These are phyloP conservation scores for Collybia mongolica DNA, from an alignment of 768 basidiomycete species.

Conservation along the genomic window DNA sequence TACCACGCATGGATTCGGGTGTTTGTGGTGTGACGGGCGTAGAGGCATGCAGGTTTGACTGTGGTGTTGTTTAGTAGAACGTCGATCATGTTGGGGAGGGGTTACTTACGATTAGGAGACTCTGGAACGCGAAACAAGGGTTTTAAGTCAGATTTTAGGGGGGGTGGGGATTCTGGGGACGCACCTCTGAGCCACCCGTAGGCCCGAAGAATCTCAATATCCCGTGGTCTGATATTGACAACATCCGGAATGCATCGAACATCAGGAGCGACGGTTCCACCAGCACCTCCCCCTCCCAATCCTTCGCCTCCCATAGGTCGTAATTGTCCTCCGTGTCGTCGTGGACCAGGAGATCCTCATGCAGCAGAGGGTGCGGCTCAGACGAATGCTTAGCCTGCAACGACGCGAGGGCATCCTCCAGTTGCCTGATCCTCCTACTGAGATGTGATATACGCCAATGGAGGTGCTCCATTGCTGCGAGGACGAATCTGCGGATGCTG, in stretches of 20 bases:
- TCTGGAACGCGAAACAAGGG: too few relatives aligned
- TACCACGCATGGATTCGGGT: constrained; percentile 14
- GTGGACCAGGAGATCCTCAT: too few relatives aligned
- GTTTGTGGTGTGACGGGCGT: neutral
- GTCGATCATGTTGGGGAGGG: neutral
- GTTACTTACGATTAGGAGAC: constrained; percentile 19
- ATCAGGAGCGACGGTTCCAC: too few relatives aligned
- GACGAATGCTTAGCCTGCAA: too few relatives aligned
- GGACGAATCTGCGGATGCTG: constrained; percentile 41
- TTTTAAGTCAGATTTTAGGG: too few relatives aligned
- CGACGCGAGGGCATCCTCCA: constrained; percentile 54
- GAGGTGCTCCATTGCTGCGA: constrained; percentile 66
- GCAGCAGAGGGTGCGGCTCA: too few relatives aligned
- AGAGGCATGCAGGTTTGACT: constrained; percentile 10
- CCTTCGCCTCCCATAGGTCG: too few relatives aligned
- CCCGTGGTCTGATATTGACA: too few relatives aligned
- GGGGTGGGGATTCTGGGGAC: too few relatives aligned
- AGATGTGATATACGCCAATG: constrained; percentile 55
- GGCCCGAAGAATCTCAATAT: constrained; percentile 63
- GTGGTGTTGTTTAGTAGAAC: neutral
- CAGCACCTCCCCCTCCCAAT: too few relatives aligned
- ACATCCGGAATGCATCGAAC: too few relatives aligned
- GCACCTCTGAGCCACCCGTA: constrained; percentile 66
- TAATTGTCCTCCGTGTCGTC: too few relatives aligned
- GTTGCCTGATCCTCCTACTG: constrained; percentile 46